Evolutionary conservation across 371 early-diverging fungal genomes (phyloP).

Genomic region (Catenaria anguillulae): DNA sequence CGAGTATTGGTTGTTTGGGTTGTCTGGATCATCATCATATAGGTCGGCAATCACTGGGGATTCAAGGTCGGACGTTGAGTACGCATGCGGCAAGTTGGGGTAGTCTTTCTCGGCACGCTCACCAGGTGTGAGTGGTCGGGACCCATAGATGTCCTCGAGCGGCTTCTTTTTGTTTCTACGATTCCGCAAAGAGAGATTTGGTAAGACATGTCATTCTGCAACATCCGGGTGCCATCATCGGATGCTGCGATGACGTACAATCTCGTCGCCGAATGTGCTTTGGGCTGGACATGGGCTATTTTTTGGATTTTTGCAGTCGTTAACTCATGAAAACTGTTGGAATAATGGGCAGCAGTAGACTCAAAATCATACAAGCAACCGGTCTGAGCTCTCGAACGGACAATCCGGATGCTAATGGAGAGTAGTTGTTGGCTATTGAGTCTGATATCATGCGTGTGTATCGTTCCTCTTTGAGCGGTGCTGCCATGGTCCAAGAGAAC

Average conservation of each 20-base stretch:
- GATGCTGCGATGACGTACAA: no score
- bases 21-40: slow-evolving; percentile 24
- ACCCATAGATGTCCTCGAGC: background rate
- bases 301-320: no score
- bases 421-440: slow-evolving; percentile 39
- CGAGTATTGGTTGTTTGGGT: slow-evolving; percentile 25
- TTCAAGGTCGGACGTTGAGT: slow-evolving; percentile 7
- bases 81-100: slow-evolving; percentile 10
- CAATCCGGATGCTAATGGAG: slow-evolving; percentile 26
- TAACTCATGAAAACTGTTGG: no score
- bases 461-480: slow-evolving; percentile 37
- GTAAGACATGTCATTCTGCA: no score
- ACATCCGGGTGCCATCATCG: no score
- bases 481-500: slow-evolving; percentile 14
- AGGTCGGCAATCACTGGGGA: slow-evolving; percentile 24
- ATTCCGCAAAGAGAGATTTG: no score
- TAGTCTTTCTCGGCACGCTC: slow-evolving; percentile 11
- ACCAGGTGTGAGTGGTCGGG: background rate
- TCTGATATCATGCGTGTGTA: slow-evolving; percentile 26
- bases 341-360: no score
- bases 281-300: no score
- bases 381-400: slow-evolving; percentile 20
- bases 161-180: background rate
- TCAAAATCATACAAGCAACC: background rate
- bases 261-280: no score